Base-by-base conservation (phyloP, 768 basidiomycete species). In the Imleria badia region DNA sequence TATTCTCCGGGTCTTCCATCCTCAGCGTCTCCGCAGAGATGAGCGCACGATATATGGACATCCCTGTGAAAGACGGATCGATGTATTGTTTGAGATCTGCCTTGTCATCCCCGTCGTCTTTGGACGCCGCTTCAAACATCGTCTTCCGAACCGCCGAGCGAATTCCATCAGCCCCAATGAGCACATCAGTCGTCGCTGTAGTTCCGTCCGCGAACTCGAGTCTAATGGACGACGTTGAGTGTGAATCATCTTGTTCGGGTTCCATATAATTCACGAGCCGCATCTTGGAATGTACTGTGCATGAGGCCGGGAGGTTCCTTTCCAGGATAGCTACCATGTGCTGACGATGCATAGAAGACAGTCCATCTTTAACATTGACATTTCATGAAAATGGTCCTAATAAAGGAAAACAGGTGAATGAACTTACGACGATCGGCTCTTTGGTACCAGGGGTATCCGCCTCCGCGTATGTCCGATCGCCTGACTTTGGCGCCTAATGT, bases 111-210 rank as follows among this genome's bases (percentile, higher is more conserved):
- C 11, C 6, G 1, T 45, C 5, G 1, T 51, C 55, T n/a, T 31
- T n/a, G 6, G 55, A 60, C 3, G 57, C 64, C 39, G 30, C 22
- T 41, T 59, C 63, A 17, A 67, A 61, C 55, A 71, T 60, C 1
- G 49, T 51, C 30, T 56, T 63, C 30, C 70, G 71, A 22, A 67
- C 63, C 2, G 48, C 44, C 1, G 66, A 71, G 15, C 63, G 69
- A 20, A 81, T 69, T 5, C 80, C 80, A 55, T 80, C 79, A 38
- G 76, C 76, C 5, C 78, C 80, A 43, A 80, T 56, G 6, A 80
- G 72, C 15, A 81, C 58, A 46, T 81, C 74, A 10, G 78, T 68
- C 29, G 60, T 67, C 11, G 71, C 50, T 2, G 20, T 50, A 1
- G 57, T 60, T 7, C 60, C 57, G 26, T 65, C 60, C 1, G 60